Conservation (phyloP, 2,329 filamentous ascomycete genomes). For the Penicillium janthinellum region DNA sequence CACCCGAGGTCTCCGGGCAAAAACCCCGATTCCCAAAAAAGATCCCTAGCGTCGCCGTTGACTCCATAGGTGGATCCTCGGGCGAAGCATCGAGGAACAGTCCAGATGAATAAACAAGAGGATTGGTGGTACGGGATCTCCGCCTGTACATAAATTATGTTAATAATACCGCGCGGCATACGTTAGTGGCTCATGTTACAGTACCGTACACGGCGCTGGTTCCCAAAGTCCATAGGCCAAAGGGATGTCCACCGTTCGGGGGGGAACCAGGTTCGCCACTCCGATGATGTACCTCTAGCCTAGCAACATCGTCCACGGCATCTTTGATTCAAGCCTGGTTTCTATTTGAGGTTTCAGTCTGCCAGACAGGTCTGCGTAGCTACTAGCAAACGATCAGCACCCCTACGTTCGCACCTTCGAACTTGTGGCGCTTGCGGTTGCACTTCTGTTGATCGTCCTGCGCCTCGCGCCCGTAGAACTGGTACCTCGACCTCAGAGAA, state of each 20-base stretch:
- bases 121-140: background rate
- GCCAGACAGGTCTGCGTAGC: background rate
- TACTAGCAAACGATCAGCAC: too few relatives aligned
- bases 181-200: background rate
- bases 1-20: conserved; percentile 21
- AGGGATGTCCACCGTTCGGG: conserved; percentile 24
- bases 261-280: conserved; percentile 24
- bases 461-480: background rate
- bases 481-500: conserved; percentile 1
- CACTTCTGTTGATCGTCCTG: background rate
- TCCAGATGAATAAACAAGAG: conserved; percentile 2
- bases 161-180: background rate
- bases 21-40: conserved; percentile 28
- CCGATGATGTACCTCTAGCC: conserved; percentile 8
- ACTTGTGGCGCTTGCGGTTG: background rate
- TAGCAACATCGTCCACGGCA: background rate
- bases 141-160: background rate
- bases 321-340: background rate
- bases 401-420: background rate
- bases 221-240: background rate
- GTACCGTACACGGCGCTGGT: conserved; percentile 10
- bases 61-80: conserved; percentile 13
- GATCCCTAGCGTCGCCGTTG: conserved; percentile 29
- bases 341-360: background rate
- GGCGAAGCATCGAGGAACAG: conserved; percentile 9